These are phyloP conservation scores for Penicillium angulare DNA, from an alignment of 495 filamentous ascomycete genomes.

Conservation along the genomic window DNA sequence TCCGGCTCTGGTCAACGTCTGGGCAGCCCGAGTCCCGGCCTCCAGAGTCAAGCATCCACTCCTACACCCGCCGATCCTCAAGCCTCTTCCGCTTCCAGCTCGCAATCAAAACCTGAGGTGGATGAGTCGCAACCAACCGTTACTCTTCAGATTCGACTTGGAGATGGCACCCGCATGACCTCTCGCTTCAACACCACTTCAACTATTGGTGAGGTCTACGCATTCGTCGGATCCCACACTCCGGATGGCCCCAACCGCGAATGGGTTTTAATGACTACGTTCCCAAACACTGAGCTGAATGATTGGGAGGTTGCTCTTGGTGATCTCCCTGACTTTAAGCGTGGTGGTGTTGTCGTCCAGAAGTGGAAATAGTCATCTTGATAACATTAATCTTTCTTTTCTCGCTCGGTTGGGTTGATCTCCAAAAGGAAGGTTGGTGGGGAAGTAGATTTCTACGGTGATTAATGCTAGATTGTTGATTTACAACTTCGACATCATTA, in stretches of 20 bases:
- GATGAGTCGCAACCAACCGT: constrained; percentile 77
- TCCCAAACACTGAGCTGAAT: constrained; percentile 88
- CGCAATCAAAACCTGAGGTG: constrained; percentile 51
- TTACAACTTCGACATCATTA: not conserved
- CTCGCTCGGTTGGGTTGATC: not conserved
- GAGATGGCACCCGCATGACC: constrained; percentile 80
- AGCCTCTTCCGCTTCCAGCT: constrained; percentile 15
- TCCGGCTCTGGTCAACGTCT: constrained; percentile 77
- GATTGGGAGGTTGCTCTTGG: constrained; percentile 68
- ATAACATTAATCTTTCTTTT: not conserved
- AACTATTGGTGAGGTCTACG: constrained; percentile 88
- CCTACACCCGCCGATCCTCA: constrained; percentile 35
- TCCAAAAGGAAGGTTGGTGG: not conserved
- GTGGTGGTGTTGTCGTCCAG: constrained; percentile 80
- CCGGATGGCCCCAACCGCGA: constrained; percentile 54
- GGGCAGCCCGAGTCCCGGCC: constrained; percentile 85
- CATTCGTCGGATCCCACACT: constrained; percentile 72
- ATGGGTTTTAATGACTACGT: constrained; percentile 91
- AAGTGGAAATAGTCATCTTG: constrained; percentile 64
- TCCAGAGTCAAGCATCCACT: constrained; percentile 37
- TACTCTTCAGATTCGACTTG: constrained; percentile 82
- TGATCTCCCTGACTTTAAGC: constrained; percentile 80
- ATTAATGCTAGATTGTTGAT: not conserved
- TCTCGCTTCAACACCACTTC: constrained; percentile 90
- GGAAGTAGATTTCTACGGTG: constrained; percentile 1